Evolutionary conservation across 148 eudicot species (phyloP).

Genomic region (Rhododendron vialii): DNA sequence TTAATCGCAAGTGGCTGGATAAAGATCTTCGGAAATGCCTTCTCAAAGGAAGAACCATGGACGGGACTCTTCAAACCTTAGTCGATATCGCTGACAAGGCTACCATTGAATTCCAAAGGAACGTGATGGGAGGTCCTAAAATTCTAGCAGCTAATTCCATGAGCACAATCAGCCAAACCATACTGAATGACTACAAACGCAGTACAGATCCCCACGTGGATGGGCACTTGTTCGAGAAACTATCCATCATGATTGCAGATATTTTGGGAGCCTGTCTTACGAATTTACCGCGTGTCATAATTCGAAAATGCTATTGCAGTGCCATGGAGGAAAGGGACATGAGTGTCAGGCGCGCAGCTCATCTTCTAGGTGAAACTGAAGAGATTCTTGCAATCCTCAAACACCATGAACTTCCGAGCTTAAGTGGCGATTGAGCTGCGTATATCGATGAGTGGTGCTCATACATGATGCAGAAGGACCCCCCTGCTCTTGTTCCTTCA

Average conservation of each 20-base stretch:
- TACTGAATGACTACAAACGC: background rate
- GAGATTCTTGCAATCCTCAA: background rate
- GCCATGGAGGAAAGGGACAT: background rate
- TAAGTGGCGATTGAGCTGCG: background rate
- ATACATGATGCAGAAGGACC: background rate
- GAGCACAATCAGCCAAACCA: background rate
- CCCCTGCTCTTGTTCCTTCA: background rate
- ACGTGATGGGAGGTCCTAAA: background rate
- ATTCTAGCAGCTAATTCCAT: background rate
- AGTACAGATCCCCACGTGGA: background rate
- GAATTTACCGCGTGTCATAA: background rate
- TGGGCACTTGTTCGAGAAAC: background rate
- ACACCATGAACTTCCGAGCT: background rate
- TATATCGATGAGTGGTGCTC: conserved; percentile 25
- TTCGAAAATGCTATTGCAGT: background rate
- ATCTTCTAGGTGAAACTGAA: background rate
- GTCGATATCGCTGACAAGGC: background rate
- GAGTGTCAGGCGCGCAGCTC: background rate
- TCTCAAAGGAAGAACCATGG: background rate
- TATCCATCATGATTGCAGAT: background rate
- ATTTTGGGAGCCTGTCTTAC: conserved; percentile 4
- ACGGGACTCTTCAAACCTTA: background rate
- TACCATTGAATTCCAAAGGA: background rate
- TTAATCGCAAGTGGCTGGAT: background rate
- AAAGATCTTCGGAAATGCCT: background rate